Conservation (phyloP, 2,329 filamentous ascomycete genomes). For the Diaporthe destruens region DNA sequence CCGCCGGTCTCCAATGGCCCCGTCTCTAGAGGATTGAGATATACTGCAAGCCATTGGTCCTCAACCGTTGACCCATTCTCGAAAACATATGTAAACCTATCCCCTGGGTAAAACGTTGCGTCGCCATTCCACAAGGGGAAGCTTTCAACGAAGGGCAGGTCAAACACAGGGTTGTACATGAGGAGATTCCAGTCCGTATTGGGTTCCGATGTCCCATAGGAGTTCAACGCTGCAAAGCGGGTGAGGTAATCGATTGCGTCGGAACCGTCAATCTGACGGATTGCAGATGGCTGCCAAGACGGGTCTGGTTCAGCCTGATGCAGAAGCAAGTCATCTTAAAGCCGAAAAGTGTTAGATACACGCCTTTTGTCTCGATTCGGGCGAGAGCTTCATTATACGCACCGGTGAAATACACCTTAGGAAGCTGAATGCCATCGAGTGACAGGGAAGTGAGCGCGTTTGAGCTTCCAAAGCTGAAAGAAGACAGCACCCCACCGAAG, state of each 20-base stretch:
- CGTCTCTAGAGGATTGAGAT: constrained; percentile 40
- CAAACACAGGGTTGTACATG: constrained; percentile 48
- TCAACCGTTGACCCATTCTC: constrained; percentile 45
- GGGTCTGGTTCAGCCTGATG: not conserved
- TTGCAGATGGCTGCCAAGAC: constrained; percentile 43
- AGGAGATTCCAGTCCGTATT: constrained; percentile 58
- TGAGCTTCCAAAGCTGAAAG: constrained; percentile 50
- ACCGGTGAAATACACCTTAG: constrained; percentile 49
- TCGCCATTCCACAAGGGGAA: not conserved
- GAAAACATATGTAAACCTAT: constrained; percentile 46
- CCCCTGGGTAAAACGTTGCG: constrained; percentile 51
- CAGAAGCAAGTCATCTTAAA: constrained; percentile 34
- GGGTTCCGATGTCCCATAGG: constrained; percentile 52
- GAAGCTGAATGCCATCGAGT: constrained; percentile 49
- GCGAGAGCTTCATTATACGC: not conserved
- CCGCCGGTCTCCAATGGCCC: constrained; percentile 54
- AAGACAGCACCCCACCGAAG: constrained; percentile 47
- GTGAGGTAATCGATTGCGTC: constrained; percentile 47
- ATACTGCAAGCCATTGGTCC: constrained; percentile 41
- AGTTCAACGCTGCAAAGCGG: constrained; percentile 50
- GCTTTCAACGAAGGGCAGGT: constrained; percentile 26
- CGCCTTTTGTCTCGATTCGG: not conserved
- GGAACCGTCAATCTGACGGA: constrained; percentile 50
- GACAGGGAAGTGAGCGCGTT: constrained; percentile 50
- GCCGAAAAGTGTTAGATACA: not conserved